Evolutionary conservation across 805 yeast species (phyloP).

Genomic region (Ogataea zsoltii): DNA sequence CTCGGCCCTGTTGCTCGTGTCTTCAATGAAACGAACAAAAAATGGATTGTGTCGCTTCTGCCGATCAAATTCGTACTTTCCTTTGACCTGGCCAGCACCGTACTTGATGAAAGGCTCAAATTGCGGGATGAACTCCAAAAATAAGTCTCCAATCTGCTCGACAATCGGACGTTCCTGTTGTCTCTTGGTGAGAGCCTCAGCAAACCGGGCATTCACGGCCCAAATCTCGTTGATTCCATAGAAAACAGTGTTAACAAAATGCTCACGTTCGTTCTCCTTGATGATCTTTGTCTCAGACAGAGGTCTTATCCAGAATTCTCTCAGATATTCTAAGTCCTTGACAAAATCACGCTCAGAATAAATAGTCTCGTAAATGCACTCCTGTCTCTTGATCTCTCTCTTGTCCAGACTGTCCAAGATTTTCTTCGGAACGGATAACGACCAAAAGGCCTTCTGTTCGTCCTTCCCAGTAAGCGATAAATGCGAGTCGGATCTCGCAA

Average conservation of each 20-base stretch:
- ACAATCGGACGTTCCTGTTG: slow-evolving; percentile 86
- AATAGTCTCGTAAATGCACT: slow-evolving; percentile 89
- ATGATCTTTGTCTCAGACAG: slow-evolving; percentile 83
- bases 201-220: slow-evolving; percentile 76
- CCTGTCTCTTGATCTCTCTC: slow-evolving; percentile 89
- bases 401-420: slow-evolving; percentile 78
- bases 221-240: slow-evolving; percentile 87
- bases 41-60: slow-evolving; percentile 88
- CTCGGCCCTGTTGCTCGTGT: slow-evolving; percentile 81
- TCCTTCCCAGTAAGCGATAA: slow-evolving; percentile 72
- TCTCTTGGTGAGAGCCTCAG: slow-evolving; percentile 85
- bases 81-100: slow-evolving; percentile 93
- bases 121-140: slow-evolving; percentile 77
- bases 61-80: slow-evolving; percentile 91
- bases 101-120: slow-evolving; percentile 92
- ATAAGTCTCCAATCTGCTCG: slow-evolving; percentile 81
- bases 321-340: slow-evolving; percentile 86
- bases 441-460: slow-evolving; percentile 87
- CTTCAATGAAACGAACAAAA: slow-evolving; percentile 92
- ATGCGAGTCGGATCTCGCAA: slow-evolving; percentile 71
- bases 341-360: slow-evolving; percentile 95
- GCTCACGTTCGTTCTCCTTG: slow-evolving; percentile 85
- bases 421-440: slow-evolving; percentile 81
- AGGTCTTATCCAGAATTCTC: slow-evolving; percentile 94
- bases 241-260: slow-evolving; percentile 88